phyloP scores from a whole-genome alignment of 1,284 basidiomycete species.

The Pascua sp. region DNA sequence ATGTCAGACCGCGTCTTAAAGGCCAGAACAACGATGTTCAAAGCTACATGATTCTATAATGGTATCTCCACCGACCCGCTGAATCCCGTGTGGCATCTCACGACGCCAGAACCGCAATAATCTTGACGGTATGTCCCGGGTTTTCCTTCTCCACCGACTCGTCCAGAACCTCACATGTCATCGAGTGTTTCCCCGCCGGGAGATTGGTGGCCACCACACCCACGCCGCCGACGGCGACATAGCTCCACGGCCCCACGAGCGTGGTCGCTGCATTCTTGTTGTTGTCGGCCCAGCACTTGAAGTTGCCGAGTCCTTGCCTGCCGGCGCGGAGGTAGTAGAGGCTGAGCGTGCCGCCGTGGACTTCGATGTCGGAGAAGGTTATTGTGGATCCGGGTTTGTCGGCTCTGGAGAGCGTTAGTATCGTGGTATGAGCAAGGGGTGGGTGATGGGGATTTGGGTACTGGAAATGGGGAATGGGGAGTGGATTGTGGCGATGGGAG shows the following conservation, averaged over 20 bases:
- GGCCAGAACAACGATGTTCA: too few species aligned
- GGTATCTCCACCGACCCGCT: too few species aligned
- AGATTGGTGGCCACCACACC: background rate
- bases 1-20: too few species aligned
- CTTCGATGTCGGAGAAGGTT: constrained; percentile 7
- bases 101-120: constrained; percentile 1
- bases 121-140: background rate
- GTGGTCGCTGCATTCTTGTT: background rate
- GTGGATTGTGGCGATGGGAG: too few species aligned
- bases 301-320: constrained; percentile 8
- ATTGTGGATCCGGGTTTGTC: constrained; percentile 1
- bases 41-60: too few species aligned
- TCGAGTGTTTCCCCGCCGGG: constrained; percentile 2
- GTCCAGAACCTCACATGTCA: constrained; percentile 5
- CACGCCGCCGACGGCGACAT: background rate
- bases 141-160: constrained; percentile 1
- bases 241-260: constrained; percentile 1
- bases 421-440: background rate
- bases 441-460: too few species aligned
- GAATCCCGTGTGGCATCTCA: background rate
- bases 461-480: too few species aligned
- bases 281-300: constrained; percentile 14
- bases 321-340: constrained; percentile 5
- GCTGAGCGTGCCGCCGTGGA: constrained; percentile 1
- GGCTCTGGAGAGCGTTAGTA: background rate